These are phyloP conservation scores for Pyrus bretschneideri DNA, from an alignment of 306 rosid genomes.

Conservation along the genomic window DNA sequence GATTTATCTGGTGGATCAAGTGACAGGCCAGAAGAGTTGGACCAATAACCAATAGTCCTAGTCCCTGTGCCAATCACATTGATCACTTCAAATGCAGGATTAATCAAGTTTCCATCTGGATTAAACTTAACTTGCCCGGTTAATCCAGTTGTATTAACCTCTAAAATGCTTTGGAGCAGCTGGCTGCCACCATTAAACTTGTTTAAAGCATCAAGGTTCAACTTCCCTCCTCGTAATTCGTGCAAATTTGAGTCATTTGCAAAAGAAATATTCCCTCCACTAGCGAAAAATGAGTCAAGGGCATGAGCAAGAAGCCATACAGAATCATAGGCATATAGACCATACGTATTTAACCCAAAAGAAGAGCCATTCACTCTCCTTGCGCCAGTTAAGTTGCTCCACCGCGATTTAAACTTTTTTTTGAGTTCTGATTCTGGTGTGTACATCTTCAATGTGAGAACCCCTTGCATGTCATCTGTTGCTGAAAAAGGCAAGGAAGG, in stretches of 20 bases:
- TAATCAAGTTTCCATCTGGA: background rate
- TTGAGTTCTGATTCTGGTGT: constrained; percentile 7
- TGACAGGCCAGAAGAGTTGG: constrained; percentile 13
- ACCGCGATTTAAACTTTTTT: background rate
- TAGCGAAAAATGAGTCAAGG: constrained; percentile 5
- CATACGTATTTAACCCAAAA: constrained; percentile 10
- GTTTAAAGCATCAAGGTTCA: constrained; percentile 20
- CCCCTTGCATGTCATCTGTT: constrained; percentile 14
- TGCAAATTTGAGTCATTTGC: constrained; percentile 5
- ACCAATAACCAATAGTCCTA: constrained; percentile 22
- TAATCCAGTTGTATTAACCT: constrained; percentile 11
- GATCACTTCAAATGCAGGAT: constrained; percentile 21
- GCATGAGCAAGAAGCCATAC: constrained; percentile 23
- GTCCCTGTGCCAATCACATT: constrained; percentile 25
- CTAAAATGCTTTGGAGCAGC: constrained; percentile 4
- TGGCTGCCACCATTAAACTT: constrained; percentile 6
- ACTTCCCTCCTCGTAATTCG: background rate
- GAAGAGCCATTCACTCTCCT: constrained; percentile 2
- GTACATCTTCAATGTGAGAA: constrained; percentile 17
- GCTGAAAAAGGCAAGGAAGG: background rate
- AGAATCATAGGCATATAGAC: constrained; percentile 19
- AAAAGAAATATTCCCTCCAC: constrained; percentile 6
- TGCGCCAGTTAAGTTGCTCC: constrained; percentile 11
- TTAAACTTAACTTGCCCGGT: constrained; percentile 15
- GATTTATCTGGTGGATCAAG: constrained; percentile 2